Percentiles rank a stretch among this genome's conserved stretches.
phyloP scores from a whole-genome alignment of 768 basidiomycete genomes.

The Russula compacta region DNA sequence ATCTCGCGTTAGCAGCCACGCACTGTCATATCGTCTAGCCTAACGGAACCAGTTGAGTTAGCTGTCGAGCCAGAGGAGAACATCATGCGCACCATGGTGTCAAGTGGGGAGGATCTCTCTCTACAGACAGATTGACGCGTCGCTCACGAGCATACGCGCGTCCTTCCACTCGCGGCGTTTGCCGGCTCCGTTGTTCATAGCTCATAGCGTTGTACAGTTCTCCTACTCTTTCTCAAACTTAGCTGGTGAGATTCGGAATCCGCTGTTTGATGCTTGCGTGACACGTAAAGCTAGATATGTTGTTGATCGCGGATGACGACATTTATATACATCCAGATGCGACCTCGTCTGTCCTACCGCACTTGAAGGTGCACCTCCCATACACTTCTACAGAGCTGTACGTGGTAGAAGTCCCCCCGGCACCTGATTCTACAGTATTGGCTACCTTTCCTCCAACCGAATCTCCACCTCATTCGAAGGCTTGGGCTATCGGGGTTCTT shows the following conservation, averaged over 20 bases:
- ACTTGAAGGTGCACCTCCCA: neutral
- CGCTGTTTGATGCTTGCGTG: too few relatives aligned
- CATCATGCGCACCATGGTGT: constrained; percentile 11
- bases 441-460: neutral
- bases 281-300: too few relatives aligned
- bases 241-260: too few relatives aligned
- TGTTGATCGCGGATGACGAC: neutral
- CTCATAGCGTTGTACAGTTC: too few relatives aligned
- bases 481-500: neutral
- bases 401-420: neutral
- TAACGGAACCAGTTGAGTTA: constrained; percentile 24
- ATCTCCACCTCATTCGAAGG: neutral
- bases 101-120: neutral
- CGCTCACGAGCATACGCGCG: neutral
- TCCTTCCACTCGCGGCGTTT: neutral
- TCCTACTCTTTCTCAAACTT: too few relatives aligned
- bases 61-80: neutral
- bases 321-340: neutral
- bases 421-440: neutral
- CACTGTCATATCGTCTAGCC: constrained; percentile 95
- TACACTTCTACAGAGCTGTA: neutral
- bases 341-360: neutral
- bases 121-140: constrained; percentile 1
- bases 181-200: too few relatives aligned
- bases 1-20: constrained; percentile 28